Conservation (phyloP, 768 basidiomycete species). For the Boletus coccyginus region DNA sequence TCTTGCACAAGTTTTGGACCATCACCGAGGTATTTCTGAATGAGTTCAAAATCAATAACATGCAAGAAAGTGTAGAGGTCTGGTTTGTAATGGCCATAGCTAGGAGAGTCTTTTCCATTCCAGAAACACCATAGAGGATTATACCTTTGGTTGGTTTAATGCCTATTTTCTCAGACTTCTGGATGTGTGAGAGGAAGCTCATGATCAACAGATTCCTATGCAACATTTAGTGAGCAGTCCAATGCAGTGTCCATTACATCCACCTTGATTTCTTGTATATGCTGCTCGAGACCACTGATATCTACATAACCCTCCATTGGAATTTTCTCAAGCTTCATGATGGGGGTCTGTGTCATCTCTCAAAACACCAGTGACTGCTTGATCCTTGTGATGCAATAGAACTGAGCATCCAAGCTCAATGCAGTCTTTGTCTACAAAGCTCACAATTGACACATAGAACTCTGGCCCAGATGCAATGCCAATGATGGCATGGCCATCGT, state of each 20-base stretch:
- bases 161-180: conserved; percentile 99
- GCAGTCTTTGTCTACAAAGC: conserved; percentile 96
- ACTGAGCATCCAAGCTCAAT: conserved; percentile 96
- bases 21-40: conserved; percentile 99
- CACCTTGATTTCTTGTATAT: conserved; percentile 99
- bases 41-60: conserved; percentile 95
- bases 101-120: conserved; percentile 96
- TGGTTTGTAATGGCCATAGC: conserved; percentile 98
- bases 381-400: conserved; percentile 92
- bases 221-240: background rate
- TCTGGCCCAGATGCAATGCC: conserved; percentile 93
- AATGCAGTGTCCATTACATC: conserved; percentile 7
- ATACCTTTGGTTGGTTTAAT: conserved; percentile 99
- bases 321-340: conserved; percentile 99
- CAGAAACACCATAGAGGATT: conserved; percentile 97
- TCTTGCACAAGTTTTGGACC: conserved; percentile 98
- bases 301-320: conserved; percentile 99
- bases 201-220: conserved; percentile 82
- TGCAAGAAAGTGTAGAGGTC: conserved; percentile 96
- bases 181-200: conserved; percentile 95
- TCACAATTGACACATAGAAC: conserved; percentile 96
- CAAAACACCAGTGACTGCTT: conserved; percentile 91
- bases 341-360: conserved; percentile 92
- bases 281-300: conserved; percentile 92
- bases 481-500: conserved; percentile 99